Conservation (phyloP, 345 rosid species). For the Salix viminalis region DNA sequence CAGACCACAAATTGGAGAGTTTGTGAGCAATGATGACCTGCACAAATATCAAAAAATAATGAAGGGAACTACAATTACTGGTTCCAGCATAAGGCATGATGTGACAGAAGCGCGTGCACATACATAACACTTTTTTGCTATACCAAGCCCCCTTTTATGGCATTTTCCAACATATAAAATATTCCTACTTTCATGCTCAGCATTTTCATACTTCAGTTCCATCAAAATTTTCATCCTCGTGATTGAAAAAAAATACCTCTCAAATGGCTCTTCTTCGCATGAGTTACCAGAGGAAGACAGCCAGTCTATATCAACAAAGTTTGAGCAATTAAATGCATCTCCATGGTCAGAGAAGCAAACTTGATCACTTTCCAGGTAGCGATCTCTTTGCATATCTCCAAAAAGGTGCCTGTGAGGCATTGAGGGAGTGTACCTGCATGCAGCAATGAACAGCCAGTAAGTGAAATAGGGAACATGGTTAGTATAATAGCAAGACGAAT, state of each 20-base stretch:
- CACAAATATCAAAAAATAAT: conserved; percentile 12
- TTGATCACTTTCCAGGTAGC: conserved; percentile 45
- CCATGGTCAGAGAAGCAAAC: conserved; percentile 58
- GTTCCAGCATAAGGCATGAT: neutral
- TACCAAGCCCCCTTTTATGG: neutral
- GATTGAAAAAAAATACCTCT: conserved; percentile 53
- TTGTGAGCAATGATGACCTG: conserved; percentile 61
- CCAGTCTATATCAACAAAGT: conserved; percentile 91
- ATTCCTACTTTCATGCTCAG: neutral
- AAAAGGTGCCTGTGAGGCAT: conserved; percentile 72
- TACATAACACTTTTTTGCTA: neutral
- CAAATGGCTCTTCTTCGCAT: conserved; percentile 75
- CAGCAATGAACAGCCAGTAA: conserved; percentile 13
- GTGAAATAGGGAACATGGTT: neutral
- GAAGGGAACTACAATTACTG: neutral
- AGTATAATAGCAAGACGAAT: neutral
- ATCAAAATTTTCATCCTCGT: neutral
- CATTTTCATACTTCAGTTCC: neutral
- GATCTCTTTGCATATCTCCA: conserved; percentile 59
- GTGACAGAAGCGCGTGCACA: neutral
- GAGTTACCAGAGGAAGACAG: conserved; percentile 89
- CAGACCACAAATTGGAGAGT: conserved; percentile 48
- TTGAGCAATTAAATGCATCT: conserved; percentile 64
- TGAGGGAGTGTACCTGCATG: conserved; percentile 63
- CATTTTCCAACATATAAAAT: neutral